Evolutionary conservation across 768 basidiomycete species (phyloP).

Genomic region (Boletales sp.): DNA sequence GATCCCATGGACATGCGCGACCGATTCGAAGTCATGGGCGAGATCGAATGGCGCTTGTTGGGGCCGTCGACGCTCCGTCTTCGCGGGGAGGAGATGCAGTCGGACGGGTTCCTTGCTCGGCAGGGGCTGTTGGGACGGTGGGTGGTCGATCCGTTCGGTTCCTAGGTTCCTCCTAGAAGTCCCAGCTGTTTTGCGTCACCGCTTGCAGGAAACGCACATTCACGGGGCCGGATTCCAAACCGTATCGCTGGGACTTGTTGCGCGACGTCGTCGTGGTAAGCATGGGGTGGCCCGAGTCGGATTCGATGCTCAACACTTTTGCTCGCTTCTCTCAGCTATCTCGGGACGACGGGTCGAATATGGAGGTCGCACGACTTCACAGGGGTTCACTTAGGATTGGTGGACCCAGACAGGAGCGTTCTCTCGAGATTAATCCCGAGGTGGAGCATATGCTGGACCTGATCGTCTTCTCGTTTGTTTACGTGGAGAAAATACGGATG

Average conservation of each 20-base stretch:
- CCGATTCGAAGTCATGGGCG: slow-evolving; percentile 28
- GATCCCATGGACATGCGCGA: slow-evolving; percentile 21
- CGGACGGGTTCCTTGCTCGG: slow-evolving; percentile 17
- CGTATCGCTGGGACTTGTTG: slow-evolving; percentile 31
- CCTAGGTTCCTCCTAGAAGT: too few relatives aligned
- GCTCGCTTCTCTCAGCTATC: slow-evolving; percentile 8
- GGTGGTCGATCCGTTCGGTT: neutral
- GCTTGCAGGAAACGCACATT: slow-evolving; percentile 21
- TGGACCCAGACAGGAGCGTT: slow-evolving; percentile 7
- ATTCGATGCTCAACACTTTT: neutral
- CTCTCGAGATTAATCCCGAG: slow-evolving; percentile 16
- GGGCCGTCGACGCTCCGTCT: slow-evolving; percentile 28
- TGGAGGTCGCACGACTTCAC: slow-evolving; percentile 17
- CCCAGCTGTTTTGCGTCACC: too few relatives aligned
- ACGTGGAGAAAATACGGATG: slow-evolving; percentile 22
- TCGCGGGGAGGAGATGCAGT: slow-evolving; percentile 23
- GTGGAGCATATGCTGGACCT: slow-evolving; percentile 22
- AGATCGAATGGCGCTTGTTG: slow-evolving; percentile 30
- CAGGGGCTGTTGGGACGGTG: slow-evolving; percentile 19
- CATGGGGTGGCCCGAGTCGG: neutral
- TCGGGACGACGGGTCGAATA: slow-evolving; percentile 7
- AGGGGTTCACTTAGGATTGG: slow-evolving; percentile 14
- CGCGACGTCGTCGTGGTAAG: slow-evolving; percentile 9
- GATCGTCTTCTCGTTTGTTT: slow-evolving; percentile 24
- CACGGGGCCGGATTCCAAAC: slow-evolving; percentile 27